A percentile compares a stretch with the other conserved stretches of the same genome.
These are phyloP conservation scores for Sporothrix brunneoviolacea DNA, from an alignment of 2,329 filamentous ascomycete species.

Conservation along the genomic window DNA sequence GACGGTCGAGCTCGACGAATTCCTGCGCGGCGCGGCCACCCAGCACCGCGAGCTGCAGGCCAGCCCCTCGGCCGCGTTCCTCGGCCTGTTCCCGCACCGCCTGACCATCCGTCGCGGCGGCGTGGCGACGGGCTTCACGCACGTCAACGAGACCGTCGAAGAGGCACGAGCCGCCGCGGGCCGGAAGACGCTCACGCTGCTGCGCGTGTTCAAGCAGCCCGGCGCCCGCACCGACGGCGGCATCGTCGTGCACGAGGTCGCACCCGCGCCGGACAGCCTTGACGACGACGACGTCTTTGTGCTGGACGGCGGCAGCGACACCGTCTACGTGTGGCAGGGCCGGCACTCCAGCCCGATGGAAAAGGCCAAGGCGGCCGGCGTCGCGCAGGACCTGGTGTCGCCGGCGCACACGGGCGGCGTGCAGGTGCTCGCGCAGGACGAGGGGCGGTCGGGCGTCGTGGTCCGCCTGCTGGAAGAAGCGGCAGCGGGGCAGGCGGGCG, in stretches of 20 bases:
- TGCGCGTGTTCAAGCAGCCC: constrained; percentile 58
- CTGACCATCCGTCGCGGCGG: constrained; percentile 56
- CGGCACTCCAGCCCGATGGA: constrained; percentile 60
- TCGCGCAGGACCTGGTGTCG: constrained; percentile 55
- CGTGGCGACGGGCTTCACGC: constrained; percentile 54
- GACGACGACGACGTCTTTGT: constrained; percentile 62
- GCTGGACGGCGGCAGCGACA: constrained; percentile 52
- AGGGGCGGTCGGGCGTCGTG: constrained; percentile 47
- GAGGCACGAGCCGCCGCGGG: constrained; percentile 22
- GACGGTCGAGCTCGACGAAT: constrained; percentile 64
- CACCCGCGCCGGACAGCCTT: constrained; percentile 53
- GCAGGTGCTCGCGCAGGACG: constrained; percentile 57
- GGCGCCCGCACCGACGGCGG: constrained; percentile 37
- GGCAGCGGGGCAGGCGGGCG: constrained; percentile 20
- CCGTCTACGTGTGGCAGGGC: constrained; percentile 67
- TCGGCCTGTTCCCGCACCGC: constrained; percentile 49
- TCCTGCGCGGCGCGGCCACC: constrained; percentile 52
- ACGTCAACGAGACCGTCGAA: constrained; percentile 45
- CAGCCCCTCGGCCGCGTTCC: constrained; percentile 52
- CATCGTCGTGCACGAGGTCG: constrained; percentile 57
- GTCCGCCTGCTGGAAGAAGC: constrained; percentile 50
- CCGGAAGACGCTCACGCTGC: constrained; percentile 41
- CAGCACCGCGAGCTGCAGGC: constrained; percentile 60
- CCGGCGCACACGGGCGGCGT: constrained; percentile 58
- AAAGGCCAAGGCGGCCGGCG: constrained; percentile 60